Evolutionary conservation across 345 rosid species (phyloP).

Genomic region (Theobroma cacao): DNA sequence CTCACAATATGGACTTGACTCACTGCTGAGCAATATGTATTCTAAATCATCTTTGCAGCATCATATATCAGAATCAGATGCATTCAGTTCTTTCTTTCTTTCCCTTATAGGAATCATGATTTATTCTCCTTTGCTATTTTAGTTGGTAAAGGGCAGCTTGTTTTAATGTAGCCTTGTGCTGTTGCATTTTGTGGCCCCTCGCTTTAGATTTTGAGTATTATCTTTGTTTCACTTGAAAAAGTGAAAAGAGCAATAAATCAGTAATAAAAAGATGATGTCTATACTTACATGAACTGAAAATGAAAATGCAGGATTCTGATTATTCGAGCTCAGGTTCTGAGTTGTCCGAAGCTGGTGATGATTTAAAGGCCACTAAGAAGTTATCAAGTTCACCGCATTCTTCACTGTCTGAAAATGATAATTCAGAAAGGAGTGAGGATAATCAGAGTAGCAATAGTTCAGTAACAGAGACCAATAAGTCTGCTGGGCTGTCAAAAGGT

Average conservation of each 20-base stretch:
- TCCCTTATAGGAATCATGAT: neutral
- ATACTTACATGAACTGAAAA: neutral
- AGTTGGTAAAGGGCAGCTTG: neutral
- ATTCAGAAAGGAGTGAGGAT: conserved; percentile 27
- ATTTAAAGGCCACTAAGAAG: conserved; percentile 28
- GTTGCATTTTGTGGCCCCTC: neutral
- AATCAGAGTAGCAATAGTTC: conserved; percentile 23
- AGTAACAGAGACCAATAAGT: conserved; percentile 18
- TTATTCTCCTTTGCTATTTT: neutral
- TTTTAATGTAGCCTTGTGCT: neutral
- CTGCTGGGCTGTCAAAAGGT: conserved; percentile 27
- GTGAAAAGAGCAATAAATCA: neutral
- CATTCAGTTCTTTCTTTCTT: neutral
- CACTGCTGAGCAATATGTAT: neutral
- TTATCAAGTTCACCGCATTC: conserved; percentile 31
- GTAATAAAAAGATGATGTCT: neutral
- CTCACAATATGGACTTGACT: neutral
- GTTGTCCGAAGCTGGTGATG: conserved; percentile 33
- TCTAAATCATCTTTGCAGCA: neutral
- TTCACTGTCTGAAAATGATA: conserved; percentile 27
- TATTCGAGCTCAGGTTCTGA: conserved; percentile 32
- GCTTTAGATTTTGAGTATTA: neutral
- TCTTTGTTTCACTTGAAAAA: neutral
- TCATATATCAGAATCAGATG: neutral
- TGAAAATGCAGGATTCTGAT: conserved; percentile 46